Evolutionary conservation across 805 yeast genomes (phyloP), one percentile per base, ranked within the genome.

Genomic region (Teunomyces lycoperdinae): DNA sequence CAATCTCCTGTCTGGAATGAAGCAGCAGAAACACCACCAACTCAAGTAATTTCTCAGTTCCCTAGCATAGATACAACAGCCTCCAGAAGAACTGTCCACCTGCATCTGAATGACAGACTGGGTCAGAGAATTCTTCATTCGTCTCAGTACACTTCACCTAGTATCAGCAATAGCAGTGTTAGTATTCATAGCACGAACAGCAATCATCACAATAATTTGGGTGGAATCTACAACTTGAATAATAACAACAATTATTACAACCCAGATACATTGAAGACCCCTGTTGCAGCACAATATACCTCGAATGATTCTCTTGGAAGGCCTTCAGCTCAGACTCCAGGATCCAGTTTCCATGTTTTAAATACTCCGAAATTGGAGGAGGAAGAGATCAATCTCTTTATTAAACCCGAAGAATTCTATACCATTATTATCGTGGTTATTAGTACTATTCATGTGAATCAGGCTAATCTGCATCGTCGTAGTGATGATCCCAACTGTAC

Each of bases 401-500:
- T 83, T 11, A 79, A 81, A 54, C 87, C 88, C 0, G 75, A 71
- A 14, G 85, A 83, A 20, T 71, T 83, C 49, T 69, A 71, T 13
- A 78, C 84, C 0, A 71, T 83, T 13, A 63, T 64, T 32, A 70
- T 84, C 3, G 68, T 67, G 11, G 70, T 82, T 2, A 61, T 76
- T 8, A 79, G 83, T 51, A 79, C 85, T 0, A 63, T 81, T 14
- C 53, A 61, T 35, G 51, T 61, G 10, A 53, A 50, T 29, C 66
- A 65, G 27, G 66, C 68, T 3, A 60, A 63, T n/a, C 71, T 64
- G 34, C 53, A 66, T 8, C 76, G 73, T 34, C 74, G 75, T 52
- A 55, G 70, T 0, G 86, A 81, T 34, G 89, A 84, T 36, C 83
- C 86, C 13, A 67, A 67, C 27, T 74, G 87, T 17, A 73, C 86